Conservation (phyloP, 306 rosid genomes). For the Quercus cerris region DNA sequence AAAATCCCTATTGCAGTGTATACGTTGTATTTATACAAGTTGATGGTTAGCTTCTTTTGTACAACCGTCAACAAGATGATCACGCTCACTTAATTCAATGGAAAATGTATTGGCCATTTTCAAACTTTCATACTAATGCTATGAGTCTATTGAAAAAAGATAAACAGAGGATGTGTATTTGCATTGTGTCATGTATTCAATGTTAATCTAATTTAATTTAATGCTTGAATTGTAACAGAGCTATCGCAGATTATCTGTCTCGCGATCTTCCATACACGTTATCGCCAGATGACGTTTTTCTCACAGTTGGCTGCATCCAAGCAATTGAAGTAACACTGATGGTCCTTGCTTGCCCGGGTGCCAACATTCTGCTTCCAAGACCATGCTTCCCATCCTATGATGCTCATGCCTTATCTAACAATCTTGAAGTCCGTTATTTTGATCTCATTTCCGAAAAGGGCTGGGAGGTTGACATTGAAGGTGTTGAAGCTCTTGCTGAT, state of each 20-base stretch:
- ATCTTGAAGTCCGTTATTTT: slow-evolving; percentile 27
- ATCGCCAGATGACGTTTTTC: slow-evolving; percentile 20
- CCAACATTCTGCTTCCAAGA: slow-evolving; percentile 33
- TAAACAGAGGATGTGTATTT: too few relatives aligned
- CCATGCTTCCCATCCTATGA: slow-evolving; percentile 27
- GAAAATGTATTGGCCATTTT: too few relatives aligned
- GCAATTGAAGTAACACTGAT: slow-evolving; percentile 19
- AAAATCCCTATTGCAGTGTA: too few relatives aligned
- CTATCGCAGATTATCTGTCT: slow-evolving; percentile 37
- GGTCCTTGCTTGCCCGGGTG: slow-evolving; percentile 22
- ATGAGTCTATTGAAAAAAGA: too few relatives aligned
- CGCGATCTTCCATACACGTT: slow-evolving; percentile 22
- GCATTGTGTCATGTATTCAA: too few relatives aligned
- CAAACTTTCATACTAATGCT: too few relatives aligned
- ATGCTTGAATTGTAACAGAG: slow-evolving; percentile 20
- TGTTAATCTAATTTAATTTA: neutral
- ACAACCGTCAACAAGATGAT: too few relatives aligned
- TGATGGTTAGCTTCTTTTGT: too few relatives aligned
- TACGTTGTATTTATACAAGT: too few relatives aligned
- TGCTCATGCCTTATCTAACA: neutral
- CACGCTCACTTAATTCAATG: too few relatives aligned
- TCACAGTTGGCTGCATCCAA: slow-evolving; percentile 32
- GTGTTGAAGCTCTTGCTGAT: slow-evolving; percentile 26
- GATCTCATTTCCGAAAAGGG: slow-evolving; percentile 24
- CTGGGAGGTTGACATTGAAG: slow-evolving; percentile 35